A percentile compares a stretch with the other conserved stretches of the same genome.
Evolutionary conservation across 768 basidiomycete genomes (phyloP).

Genomic region (Lyophyllum semitale): DNA sequence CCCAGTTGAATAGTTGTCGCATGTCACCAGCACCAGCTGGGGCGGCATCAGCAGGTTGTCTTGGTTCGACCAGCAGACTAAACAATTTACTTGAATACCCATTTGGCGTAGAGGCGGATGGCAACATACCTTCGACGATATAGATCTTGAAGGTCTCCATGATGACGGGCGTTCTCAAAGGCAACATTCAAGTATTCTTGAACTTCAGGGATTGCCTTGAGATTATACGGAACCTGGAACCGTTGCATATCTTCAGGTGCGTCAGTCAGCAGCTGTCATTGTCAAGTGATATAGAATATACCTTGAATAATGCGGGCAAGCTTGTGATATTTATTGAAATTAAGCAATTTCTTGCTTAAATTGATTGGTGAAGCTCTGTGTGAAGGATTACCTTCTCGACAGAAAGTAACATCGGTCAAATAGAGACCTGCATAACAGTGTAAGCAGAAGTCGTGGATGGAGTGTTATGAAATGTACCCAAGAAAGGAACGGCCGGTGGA

Average conservation of each 20-base stretch:
- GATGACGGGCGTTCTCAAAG: slow-evolving; percentile 74
- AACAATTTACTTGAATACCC: slow-evolving; percentile 5
- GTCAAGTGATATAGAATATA: slow-evolving; percentile 16
- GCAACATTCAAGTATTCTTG: slow-evolving; percentile 76
- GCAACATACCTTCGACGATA: slow-evolving; percentile 80
- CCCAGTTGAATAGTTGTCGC: slow-evolving; percentile 81
- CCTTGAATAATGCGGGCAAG: slow-evolving; percentile 85
- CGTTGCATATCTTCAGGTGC: slow-evolving; percentile 77
- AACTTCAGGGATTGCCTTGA: slow-evolving; percentile 88
- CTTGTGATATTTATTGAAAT: slow-evolving; percentile 96
- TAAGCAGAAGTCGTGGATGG: slow-evolving; percentile 10
- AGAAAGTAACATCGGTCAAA: slow-evolving; percentile 92
- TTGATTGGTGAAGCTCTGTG: slow-evolving; percentile 78
- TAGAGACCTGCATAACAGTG: slow-evolving; percentile 60
- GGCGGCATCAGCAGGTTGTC: slow-evolving; percentile 71
- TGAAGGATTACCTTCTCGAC: slow-evolving; percentile 91
- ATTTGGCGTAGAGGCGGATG: slow-evolving; percentile 40
- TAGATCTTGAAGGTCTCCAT: slow-evolving; percentile 83
- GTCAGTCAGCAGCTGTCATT: not conserved
- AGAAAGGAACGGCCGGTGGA: slow-evolving; percentile 93
- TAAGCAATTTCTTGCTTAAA: slow-evolving; percentile 79
- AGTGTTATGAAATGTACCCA: slow-evolving; percentile 55
- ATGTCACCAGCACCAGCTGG: slow-evolving; percentile 60
- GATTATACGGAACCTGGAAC: slow-evolving; percentile 83
- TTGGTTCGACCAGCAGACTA: slow-evolving; percentile 83